Percentiles rank a stretch among this genome's conserved stretches.
Conservation (phyloP, 306 rosid species). For the Luffa acutangula region DNA sequence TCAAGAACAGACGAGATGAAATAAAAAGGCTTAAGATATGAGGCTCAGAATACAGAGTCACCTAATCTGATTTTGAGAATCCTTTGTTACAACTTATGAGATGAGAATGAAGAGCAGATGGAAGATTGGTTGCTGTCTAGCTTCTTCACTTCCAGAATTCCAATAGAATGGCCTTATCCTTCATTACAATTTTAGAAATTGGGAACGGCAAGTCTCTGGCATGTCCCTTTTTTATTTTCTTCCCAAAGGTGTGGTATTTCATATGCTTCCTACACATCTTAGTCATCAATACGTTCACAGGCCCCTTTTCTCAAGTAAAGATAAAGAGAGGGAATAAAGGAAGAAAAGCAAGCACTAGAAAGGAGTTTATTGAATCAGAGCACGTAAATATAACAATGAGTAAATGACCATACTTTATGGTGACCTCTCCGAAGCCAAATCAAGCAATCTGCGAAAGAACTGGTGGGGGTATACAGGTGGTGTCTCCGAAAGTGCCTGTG, state of each 20-base stretch:
- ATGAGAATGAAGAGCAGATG: neutral
- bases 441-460: constrained; percentile 72
- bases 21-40: neutral
- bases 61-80: neutral
- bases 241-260: neutral
- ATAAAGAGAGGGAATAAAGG: neutral
- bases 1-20: constrained; percentile 2
- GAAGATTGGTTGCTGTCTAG: neutral
- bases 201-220: neutral
- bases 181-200: neutral
- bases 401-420: constrained; percentile 7
- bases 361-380: neutral
- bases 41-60: neutral
- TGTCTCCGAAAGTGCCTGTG: constrained; percentile 77
- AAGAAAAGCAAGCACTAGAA: neutral
- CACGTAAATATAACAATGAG: neutral
- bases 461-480: constrained; percentile 82
- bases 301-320: neutral
- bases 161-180: neutral
- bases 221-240: neutral
- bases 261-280: neutral
- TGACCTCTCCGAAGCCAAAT: constrained; percentile 66
- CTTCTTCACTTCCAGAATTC: neutral
- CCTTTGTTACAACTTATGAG: neutral
- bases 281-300: neutral